Base-by-base conservation (phyloP, 1,284 basidiomycete species). In the Prillingera fragicola region DNA sequence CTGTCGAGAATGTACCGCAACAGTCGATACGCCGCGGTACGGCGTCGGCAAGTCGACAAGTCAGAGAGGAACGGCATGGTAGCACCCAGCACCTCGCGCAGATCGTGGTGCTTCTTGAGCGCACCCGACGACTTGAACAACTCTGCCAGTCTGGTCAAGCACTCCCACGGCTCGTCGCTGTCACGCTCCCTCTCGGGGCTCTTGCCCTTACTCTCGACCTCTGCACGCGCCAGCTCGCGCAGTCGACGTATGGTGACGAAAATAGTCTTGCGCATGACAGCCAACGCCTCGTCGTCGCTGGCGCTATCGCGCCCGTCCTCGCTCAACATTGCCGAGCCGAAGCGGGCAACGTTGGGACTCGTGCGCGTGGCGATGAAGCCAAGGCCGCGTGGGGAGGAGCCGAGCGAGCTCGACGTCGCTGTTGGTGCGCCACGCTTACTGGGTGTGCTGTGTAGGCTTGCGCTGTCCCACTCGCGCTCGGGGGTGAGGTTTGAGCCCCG, bases 1-100 rank as follows among this genome's bases (percentile, higher is more conserved):
- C 73, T 68, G 62, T 87, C 85, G 5, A 96, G 68, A 2, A 81
- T 73, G 62, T 92, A 84, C 21, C 92, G 80, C 8, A 96, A 76
- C 0, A 94, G 74, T n/a, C 90, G 78, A 65, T 95, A 97, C 0
- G 83, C 85, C 0, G 82, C 80, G 3, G 91, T 82, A n/a, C 89
- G 80, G 52, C 84, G 80, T 45, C 83, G 78, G 49, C 82, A 82
- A 1, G 83, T 81, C 1, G 81, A 80, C 24, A 71, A 72, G 61
- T 96, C 92, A 21, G 83, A 78, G 3, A 96, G 77, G 27, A 81
- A 83, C 5, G 84, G 84, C 31, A 85, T 73, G 14, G 85, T 75
- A 14, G 87, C 90, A 60, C 81, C 77, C 15, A 90, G 72, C 15
- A 91, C 71, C 41, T 90, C 84, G 1, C 75, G 70, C 12, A 85